Evolutionary conservation across 1,284 basidiomycete genomes (phyloP), one percentile per base, ranked within the genome.

Genomic region (Cryptococcus sp.): DNA sequence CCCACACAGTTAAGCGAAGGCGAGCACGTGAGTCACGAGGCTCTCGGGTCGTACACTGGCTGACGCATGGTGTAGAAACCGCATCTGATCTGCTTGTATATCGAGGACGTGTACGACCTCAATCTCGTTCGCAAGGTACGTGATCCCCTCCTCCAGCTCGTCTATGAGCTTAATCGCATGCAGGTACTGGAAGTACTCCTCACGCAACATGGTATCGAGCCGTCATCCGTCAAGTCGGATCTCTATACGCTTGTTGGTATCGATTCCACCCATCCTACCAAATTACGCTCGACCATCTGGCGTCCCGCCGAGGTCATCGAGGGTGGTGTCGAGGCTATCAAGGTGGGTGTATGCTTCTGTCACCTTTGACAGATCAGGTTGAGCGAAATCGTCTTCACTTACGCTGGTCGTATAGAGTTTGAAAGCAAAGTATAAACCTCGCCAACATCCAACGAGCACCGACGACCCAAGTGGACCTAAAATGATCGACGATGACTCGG

Each of bases 181-280:
- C 40, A 70, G 65, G 58, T 74, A 7, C 59, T 71, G 6, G 50
- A 51, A 16, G 58, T 57, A 0, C 63, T 74, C 0, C 61, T 72
- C 15, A 58, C 51, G 16, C 47, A 67, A 13, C 73, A 75, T 45
- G 74, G 72, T 10, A 54, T 75, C 31, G 68, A 73, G 41, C 68
- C 70, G 0, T 56, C 57, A 1, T 64, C 69, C 0, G 62, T 59
- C 59, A 76, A 75, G 55, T 67, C 70, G 0, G 74, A 78, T 56
- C 56, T 78, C 11, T 78, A 78, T 64, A 79, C 78, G 0, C 23
- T 70, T 1, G 68, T 75, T 27, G 73, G 72, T 1, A 73, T 80
- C 52, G 75, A 76, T 56, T 76, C 73, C n/a, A 73, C 74, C 44
- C 78, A 80, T 46, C 61, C 70, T 3, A 70, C 67, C 19, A 67